These are phyloP conservation scores for Colletotrichum tofieldiae DNA, from an alignment of 2,329 filamentous ascomycete species.

Conservation along the genomic window DNA sequence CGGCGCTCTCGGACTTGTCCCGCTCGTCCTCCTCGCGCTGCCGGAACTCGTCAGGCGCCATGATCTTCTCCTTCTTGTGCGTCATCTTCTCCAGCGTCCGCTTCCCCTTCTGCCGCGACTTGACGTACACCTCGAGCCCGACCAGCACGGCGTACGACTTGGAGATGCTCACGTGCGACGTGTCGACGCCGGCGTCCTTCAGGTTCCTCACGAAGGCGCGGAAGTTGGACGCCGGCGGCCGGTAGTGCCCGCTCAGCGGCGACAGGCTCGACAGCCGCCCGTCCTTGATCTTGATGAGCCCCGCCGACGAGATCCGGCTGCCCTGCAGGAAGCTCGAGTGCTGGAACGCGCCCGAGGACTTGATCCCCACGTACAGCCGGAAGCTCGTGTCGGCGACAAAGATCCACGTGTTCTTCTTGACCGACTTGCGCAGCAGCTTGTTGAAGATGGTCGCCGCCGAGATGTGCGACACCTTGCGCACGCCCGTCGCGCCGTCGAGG, in stretches of 20 bases:
- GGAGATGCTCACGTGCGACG: slow-evolving; percentile 83
- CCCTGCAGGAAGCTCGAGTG: slow-evolving; percentile 93
- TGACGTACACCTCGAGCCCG: slow-evolving; percentile 85
- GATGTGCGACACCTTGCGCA: slow-evolving; percentile 71
- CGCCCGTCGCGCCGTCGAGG: slow-evolving; percentile 72
- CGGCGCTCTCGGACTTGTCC: slow-evolving; percentile 74
- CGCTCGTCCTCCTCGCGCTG: slow-evolving; percentile 71
- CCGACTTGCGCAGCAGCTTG: slow-evolving; percentile 82
- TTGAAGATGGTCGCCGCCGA: slow-evolving; percentile 83
- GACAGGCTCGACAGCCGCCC: slow-evolving; percentile 83
- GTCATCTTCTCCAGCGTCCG: slow-evolving; percentile 64
- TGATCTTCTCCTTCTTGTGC: slow-evolving; percentile 70
- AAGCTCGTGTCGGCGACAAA: slow-evolving; percentile 92
- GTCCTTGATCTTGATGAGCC: slow-evolving; percentile 87
- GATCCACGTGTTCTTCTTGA: slow-evolving; percentile 93
- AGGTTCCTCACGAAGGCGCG: slow-evolving; percentile 84
- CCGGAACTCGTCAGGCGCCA: slow-evolving; percentile 73
- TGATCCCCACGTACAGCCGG: slow-evolving; percentile 90
- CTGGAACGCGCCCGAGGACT: slow-evolving; percentile 89
- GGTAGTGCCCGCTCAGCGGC: slow-evolving; percentile 84
- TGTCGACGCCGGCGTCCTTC: slow-evolving; percentile 82
- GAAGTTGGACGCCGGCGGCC: slow-evolving; percentile 87
- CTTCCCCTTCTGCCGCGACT: slow-evolving; percentile 77
- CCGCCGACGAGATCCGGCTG: slow-evolving; percentile 84
- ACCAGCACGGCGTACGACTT: slow-evolving; percentile 87